Conservation (phyloP, 2,329 filamentous ascomycete genomes). For the Xylaria arbuscula region DNA sequence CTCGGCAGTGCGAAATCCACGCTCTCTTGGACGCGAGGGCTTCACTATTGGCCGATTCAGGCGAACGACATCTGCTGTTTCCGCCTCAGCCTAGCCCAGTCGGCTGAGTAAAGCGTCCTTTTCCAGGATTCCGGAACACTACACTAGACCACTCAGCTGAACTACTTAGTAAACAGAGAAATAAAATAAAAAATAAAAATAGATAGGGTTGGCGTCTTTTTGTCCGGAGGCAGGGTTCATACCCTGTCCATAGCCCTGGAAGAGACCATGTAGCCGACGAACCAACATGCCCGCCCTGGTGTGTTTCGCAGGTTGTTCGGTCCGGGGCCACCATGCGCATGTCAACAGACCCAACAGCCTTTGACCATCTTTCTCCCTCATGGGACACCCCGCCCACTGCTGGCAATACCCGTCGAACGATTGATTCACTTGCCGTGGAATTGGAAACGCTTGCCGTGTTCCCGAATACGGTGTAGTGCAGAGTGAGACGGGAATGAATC, state of each 20-base stretch:
- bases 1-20: constrained; percentile 34
- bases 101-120: neutral
- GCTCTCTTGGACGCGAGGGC: constrained; percentile 13
- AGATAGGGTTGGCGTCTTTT: neutral
- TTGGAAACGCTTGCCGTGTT: constrained; percentile 28
- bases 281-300: constrained; percentile 20
- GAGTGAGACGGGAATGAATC: constrained; percentile 16
- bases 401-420: constrained; percentile 2
- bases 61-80: neutral
- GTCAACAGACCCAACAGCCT: constrained; percentile 6
- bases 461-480: constrained; percentile 22
- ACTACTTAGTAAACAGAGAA: neutral
- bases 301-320: constrained; percentile 27
- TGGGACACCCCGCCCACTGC: constrained; percentile 5
- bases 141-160: neutral
- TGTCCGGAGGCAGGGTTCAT: constrained; percentile 19
- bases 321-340: constrained; percentile 18
- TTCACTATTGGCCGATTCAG: constrained; percentile 35
- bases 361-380: neutral
- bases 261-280: constrained; percentile 13
- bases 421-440: constrained; percentile 18
- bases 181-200: constrained; percentile 2
- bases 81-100: neutral
- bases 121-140: neutral
- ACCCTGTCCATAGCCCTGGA: constrained; percentile 13